Evolutionary conservation across 176 grass and related monocot species (phyloP), one percentile per base, ranked within the genome.

Genomic region (Oryza glaberrima): DNA sequence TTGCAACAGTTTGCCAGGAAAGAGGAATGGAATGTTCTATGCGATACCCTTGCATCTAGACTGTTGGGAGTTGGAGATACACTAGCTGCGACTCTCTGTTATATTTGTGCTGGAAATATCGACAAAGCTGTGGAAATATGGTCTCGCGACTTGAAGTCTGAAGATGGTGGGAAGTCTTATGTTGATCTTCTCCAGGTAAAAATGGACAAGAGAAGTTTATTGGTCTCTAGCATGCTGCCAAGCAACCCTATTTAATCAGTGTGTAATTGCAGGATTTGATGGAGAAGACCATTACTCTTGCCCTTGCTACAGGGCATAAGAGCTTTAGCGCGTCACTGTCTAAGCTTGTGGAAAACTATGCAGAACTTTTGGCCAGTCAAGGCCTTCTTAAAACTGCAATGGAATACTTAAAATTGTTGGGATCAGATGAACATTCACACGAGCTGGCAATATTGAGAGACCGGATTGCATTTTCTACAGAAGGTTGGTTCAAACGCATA

Each of bases 71-170:
- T 83, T 20, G 96, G 94, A 78, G 82, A 99, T 82, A 94, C 86
- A 4, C 86, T 92, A 79, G 91, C 96, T 82, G 96, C 96, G 30
- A 99, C 91, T 64, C 88, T 99, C 6, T 99, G 96, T 73, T 99
- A 91, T 71, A 99, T 99, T 72, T 95, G 91, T 89, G 90, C 96
- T 91, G 96, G 94, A 86, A 99, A 94, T 89, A 96, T 99, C 32
- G 96, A 99, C 67, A 96, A 92, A 99, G 86, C 92, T 92, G 91
- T 96, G 70, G 96, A 94, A 88, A 99, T 99, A 81, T 99, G 96
- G 96, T 99, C 96, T 75, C 91, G 63, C 19, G 84, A 83, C 81
- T 82, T 99, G 78, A 94, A 89, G 46, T 92, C 91, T 89, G 96
- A 96, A 86, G 83, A 92, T 80, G 90, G 90, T 86, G 82, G 90